These are phyloP conservation scores for Citeromyces siamensis DNA, from an alignment of 1,139 yeast species.

Conservation along the genomic window DNA sequence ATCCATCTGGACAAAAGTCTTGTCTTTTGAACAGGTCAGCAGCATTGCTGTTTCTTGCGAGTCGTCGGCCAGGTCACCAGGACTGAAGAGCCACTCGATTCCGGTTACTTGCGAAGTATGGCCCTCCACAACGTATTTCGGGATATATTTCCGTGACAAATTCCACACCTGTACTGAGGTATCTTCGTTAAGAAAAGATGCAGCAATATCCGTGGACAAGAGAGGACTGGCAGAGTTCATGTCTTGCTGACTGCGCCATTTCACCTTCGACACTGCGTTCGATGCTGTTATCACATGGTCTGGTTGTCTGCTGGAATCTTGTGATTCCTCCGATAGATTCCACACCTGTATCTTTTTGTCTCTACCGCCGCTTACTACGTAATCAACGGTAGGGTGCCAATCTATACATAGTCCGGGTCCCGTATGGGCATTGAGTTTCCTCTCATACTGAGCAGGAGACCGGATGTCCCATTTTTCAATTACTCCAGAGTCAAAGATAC, in stretches of 20 bases:
- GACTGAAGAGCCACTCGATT: conserved; percentile 20
- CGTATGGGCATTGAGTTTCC: conserved; percentile 77
- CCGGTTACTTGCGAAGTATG: conserved; percentile 41
- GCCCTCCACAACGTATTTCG: conserved; percentile 48
- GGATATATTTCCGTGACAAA: conserved; percentile 61
- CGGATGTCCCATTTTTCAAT: conserved; percentile 79
- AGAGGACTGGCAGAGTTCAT: conserved; percentile 18
- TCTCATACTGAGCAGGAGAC: conserved; percentile 41
- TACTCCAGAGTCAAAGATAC: conserved; percentile 86
- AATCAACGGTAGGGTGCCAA: conserved; percentile 80
- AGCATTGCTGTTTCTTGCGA: conserved; percentile 32
- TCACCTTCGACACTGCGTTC: conserved; percentile 62
- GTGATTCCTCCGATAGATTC: conserved; percentile 36
- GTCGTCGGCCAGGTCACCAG: background rate
- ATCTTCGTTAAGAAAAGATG: conserved; percentile 69
- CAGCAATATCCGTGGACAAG: conserved; percentile 57
- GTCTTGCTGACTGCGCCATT: conserved; percentile 43
- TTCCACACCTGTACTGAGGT: conserved; percentile 65
- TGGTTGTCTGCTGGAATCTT: conserved; percentile 28
- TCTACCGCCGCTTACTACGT: conserved; percentile 84
- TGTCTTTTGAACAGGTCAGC: conserved; percentile 42
- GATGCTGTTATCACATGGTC: conserved; percentile 65
- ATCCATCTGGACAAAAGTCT: conserved; percentile 40
- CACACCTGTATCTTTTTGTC: conserved; percentile 78
- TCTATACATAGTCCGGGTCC: conserved; percentile 85